Evolutionary conservation across 2,329 filamentous ascomycete species (phyloP), one percentile per base, ranked within the genome.

Genomic region (Exophiala alcalophila): DNA sequence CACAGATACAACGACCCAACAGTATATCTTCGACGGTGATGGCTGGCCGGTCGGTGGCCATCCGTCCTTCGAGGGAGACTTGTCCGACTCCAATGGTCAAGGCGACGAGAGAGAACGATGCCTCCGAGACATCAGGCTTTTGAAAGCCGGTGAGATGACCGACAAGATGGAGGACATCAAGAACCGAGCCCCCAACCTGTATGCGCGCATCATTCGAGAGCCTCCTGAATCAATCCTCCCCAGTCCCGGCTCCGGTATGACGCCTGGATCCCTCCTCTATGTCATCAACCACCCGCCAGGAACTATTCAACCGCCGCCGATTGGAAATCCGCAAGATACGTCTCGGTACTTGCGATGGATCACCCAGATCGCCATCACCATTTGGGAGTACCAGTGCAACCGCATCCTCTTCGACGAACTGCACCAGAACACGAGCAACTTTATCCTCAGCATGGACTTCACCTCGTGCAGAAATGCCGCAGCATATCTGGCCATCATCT

Each of bases 291-390:
- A 23, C 12, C 18, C 31, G 19, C n/a, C 19, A 11, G 18, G 18
- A 8, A 29, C 18, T 19, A 31, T 30, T n/a, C 8, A 32, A 11
- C 12, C 30, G 6, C 30, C 30, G 8, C 14, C 24, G 2, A 24
- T 11, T 8, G 19, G 24, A 18, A 18, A 15, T 14, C 3, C 20
- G 31, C 26, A 40, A 7, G 14, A 16, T 16, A n/a, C n/a, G n/a
- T 40, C 30, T 33, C 9, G 12, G n/a, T 33, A 30, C 14, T 16
- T 40, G 26, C 24, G 16, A 7, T 30, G 18, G 18, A 15, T 40
- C 11, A 21, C 36, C 5, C 36, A 40, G n/a, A 40, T 40, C 8
- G 30, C 27, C 20, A 40, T 40, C 27, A 40, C 36, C 3, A n/a
- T 40, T 7, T 40, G 27, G 36, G 19, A 8, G 36, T 40, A 40